phyloP scores from a whole-genome alignment of 768 basidiomycete species.

The Suillus decipiens region DNA sequence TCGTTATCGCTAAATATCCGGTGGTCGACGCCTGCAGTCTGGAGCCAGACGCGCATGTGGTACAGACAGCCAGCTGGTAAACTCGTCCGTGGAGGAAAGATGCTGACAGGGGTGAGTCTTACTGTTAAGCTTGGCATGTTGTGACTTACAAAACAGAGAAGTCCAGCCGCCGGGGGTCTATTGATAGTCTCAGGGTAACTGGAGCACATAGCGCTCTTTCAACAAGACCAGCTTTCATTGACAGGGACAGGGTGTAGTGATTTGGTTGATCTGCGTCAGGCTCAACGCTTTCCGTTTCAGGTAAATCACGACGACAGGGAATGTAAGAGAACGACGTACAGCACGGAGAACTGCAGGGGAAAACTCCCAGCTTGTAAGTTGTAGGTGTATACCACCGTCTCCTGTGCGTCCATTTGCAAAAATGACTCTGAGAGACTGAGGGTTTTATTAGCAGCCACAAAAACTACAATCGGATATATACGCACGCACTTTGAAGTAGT shows the following conservation, averaged over 20 bases:
- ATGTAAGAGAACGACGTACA: slow-evolving; percentile 38
- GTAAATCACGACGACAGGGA: slow-evolving; percentile 31
- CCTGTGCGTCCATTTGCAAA: slow-evolving; percentile 24
- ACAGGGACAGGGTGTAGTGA: slow-evolving; percentile 53
- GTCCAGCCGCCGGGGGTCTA: slow-evolving; percentile 56
- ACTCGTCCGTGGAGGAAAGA: slow-evolving; percentile 60
- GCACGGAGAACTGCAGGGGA: slow-evolving; percentile 50
- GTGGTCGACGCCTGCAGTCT: slow-evolving; percentile 58
- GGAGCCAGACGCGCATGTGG: slow-evolving; percentile 66
- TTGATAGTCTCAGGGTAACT: slow-evolving; percentile 42
- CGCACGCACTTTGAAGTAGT: slow-evolving; percentile 16
- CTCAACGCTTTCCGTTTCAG: slow-evolving; percentile 27
- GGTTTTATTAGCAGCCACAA: slow-evolving; percentile 13
- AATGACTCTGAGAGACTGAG: slow-evolving; percentile 24
- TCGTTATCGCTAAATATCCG: slow-evolving; percentile 65
- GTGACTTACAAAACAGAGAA: slow-evolving; percentile 62
- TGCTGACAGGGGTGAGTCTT: slow-evolving; percentile 33
- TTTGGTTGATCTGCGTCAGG: slow-evolving; percentile 25
- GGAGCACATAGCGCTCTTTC: slow-evolving; percentile 56
- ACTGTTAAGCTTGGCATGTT: not conserved
- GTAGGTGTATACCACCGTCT: slow-evolving; percentile 46
- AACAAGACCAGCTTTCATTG: slow-evolving; percentile 54
- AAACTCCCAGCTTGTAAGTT: slow-evolving; percentile 44
- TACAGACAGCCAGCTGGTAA: slow-evolving; percentile 55
- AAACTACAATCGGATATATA: slow-evolving; percentile 8